Evolutionary conservation across 768 basidiomycete genomes (phyloP).

Genomic region (Floccularia luteovirens): DNA sequence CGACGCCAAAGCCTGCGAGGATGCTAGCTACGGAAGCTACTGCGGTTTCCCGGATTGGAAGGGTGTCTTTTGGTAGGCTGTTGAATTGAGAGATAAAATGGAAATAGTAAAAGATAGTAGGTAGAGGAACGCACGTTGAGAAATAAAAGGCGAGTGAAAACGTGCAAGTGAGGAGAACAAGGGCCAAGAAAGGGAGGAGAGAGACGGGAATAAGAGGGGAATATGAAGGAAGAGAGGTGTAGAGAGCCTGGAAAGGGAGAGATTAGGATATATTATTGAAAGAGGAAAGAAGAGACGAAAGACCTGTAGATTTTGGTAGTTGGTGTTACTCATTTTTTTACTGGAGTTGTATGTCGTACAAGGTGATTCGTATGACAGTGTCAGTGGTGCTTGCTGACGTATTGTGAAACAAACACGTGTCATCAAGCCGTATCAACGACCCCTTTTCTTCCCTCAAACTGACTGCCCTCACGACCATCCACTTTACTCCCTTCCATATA

Average conservation of each 20-base stretch:
- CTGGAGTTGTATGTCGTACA: constrained; percentile 37
- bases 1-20: constrained; percentile 83
- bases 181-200: constrained; percentile 68
- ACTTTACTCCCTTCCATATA: constrained; percentile 8
- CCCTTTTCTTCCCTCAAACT: constrained; percentile 11
- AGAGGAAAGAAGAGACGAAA: no score
- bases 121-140: constrained; percentile 54
- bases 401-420: constrained; percentile 54
- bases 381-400: constrained; percentile 28
- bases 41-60: constrained; percentile 56
- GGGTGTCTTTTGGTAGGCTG: constrained; percentile 70
- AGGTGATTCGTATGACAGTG: constrained; percentile 6
- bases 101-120: constrained; percentile 4
- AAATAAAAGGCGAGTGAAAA: constrained; percentile 90
- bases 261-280: constrained; percentile 3
- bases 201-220: constrained; percentile 58
- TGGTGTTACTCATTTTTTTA: constrained; percentile 54
- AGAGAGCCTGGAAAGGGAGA: constrained; percentile 38
- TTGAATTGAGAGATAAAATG: constrained; percentile 8
- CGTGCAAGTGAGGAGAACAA: constrained; percentile 63
- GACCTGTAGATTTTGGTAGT: no score
- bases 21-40: constrained; percentile 70
- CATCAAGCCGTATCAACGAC: constrained; percentile 49
- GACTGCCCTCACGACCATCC: constrained; percentile 7
- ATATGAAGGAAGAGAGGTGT: constrained; percentile 64